Base-by-base conservation (phyloP, 306 rosid genomes). In the Cicer pinnatifidum region DNA sequence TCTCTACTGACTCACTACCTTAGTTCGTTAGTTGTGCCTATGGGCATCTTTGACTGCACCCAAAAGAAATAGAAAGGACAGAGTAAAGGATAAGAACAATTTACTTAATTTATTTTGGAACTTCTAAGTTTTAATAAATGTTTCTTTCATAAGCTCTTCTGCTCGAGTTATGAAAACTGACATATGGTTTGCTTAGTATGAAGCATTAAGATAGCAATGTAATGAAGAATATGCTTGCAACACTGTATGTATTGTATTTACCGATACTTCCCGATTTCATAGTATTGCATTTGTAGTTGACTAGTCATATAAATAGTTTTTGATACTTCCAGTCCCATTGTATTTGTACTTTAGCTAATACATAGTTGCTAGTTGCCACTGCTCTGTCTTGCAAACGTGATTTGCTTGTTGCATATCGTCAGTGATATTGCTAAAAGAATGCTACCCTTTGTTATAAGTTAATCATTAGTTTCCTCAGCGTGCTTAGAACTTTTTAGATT, bases 61-160 rank as follows among this genome's bases (percentile, higher is more conserved):
- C 51, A 60, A 52, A 57, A 63, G 73, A 53, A 51, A 62, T 59
- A 51, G 62, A 44, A 78, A 61, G 20, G 69, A 39, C 56, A 75
- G 47, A 54, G 5, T 72, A 35, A 10, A 16, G 13, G 37, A 51
- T 50, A 35, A 0, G 39, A 20, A 74, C 52, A 47, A 58, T 9
- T 45, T 44, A 46, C 33, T 11, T 67, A 57, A 28, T 50, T 39
- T 44, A 57, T 66, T 50, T 72, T 16, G 9, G 39, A 20, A 52
- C 16, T 45, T 50, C 15, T 9, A 7, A 47, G 54, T 58, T 69
- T 62, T 44, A 28, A 57, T n/a, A 5, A 7, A 16, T 56, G 41
- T 60, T 69, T 72, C 75, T 67, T 72, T 72, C 37, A 9, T 41
- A 41, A 50, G 60, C 54, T 67, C 56, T 33, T 35, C 39, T 35